phyloP scores from a whole-genome alignment of 495 filamentous ascomycete species.

The Penicillium mononematosum region DNA sequence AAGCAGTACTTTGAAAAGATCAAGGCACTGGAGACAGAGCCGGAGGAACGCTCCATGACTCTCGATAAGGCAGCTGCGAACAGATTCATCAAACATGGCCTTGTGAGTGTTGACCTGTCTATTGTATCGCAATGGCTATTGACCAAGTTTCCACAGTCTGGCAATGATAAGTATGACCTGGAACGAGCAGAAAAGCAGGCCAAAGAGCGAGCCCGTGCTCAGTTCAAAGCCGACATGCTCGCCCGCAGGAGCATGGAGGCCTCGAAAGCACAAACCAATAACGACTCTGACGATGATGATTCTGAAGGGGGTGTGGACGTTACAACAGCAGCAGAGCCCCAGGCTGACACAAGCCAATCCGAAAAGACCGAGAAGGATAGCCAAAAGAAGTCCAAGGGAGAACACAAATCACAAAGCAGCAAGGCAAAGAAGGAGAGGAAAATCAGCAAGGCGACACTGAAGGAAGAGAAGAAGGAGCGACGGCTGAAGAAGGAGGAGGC shows the following conservation, averaged over 20 bases:
- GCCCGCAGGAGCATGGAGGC: conserved; percentile 34
- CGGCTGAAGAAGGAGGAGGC: conserved; percentile 39
- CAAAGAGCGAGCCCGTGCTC: conserved; percentile 51
- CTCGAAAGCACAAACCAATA: conserved; percentile 30
- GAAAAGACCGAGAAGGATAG: conserved; percentile 20
- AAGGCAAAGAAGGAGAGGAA: conserved; percentile 31
- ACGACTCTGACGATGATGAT: conserved; percentile 23
- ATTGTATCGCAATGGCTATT: conserved; percentile 8
- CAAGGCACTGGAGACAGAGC: conserved; percentile 57
- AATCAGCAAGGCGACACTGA: conserved; percentile 28
- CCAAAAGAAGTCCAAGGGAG: conserved; percentile 25
- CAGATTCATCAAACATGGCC: conserved; percentile 75
- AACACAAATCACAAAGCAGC: conserved; percentile 17
- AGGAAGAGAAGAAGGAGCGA: conserved; percentile 36
- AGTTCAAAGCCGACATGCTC: conserved; percentile 48
- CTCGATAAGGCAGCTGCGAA: conserved; percentile 79
- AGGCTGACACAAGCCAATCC: background rate
- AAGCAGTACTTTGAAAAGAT: conserved; percentile 94
- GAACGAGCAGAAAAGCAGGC: conserved; percentile 53
- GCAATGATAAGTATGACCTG: conserved; percentile 61
- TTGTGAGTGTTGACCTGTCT: conserved; percentile 51
- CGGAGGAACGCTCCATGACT: conserved; percentile 54
- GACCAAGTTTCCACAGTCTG: conserved; percentile 42
- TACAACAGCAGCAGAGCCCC: conserved; percentile 6
- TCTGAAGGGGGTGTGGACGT: conserved; percentile 24